Conservation (phyloP, 495 filamentous ascomycete genomes). For the Staphylotrichum longicolle region DNA sequence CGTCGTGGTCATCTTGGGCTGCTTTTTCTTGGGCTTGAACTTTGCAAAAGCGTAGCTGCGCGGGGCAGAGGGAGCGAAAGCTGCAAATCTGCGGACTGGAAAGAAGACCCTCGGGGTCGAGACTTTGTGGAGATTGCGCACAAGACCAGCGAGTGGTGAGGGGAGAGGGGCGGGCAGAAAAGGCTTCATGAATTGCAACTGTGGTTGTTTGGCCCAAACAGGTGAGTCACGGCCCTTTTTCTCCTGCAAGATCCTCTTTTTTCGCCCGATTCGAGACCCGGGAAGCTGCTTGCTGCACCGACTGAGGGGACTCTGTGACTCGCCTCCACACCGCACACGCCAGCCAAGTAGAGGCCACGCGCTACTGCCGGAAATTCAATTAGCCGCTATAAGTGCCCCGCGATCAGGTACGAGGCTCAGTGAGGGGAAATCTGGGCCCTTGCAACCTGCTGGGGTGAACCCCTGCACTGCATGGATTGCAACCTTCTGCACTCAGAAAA, state of each 20-base stretch:
- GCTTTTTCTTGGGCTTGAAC: constrained; percentile 37
- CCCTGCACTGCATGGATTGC: constrained; percentile 21
- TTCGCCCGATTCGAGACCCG: constrained; percentile 17
- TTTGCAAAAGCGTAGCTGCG: constrained; percentile 15
- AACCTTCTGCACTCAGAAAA: constrained; percentile 8
- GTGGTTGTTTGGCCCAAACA: constrained; percentile 24
- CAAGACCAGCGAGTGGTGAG: constrained; percentile 30
- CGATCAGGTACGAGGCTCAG: constrained; percentile 15
- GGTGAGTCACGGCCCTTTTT: constrained; percentile 32
- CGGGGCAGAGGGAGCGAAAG: constrained; percentile 26
- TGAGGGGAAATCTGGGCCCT: constrained; percentile 20
- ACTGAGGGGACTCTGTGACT: constrained; percentile 10
- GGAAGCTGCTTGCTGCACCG: constrained; percentile 16
- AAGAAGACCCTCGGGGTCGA: constrained; percentile 20
- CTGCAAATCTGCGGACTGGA: constrained; percentile 15
- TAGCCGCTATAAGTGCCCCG: constrained; percentile 29
- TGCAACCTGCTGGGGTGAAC: constrained; percentile 9
- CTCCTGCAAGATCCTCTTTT: constrained; percentile 19
- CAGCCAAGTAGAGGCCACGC: not conserved
- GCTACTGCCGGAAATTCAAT: constrained; percentile 27
- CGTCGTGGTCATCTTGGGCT: constrained; percentile 41
- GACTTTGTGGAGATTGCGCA: constrained; percentile 22
- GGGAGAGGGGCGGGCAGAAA: constrained; percentile 22
- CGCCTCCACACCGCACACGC: constrained; percentile 11
- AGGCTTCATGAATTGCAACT: constrained; percentile 27